Base-by-base conservation (phyloP, 352 stramenopile genomes). In the Thalassiosira livingstoniorum region DNA sequence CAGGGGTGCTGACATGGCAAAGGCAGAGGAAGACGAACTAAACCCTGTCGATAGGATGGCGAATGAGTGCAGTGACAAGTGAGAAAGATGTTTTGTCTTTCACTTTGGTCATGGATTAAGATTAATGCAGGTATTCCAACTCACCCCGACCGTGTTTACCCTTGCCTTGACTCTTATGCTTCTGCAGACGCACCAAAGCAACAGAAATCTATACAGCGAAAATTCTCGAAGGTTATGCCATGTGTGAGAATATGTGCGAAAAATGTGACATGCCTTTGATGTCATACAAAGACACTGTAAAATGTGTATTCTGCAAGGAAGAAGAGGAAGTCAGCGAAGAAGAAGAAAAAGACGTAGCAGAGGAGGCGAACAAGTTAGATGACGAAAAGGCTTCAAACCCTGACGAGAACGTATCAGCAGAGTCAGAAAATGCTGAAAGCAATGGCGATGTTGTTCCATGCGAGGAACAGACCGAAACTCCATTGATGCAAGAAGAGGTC, bases 181-280 rank as follows among this genome's bases (percentile, higher is more conserved):
- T n/a, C n/a, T n/a, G 51, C 42, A 71, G 67, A 37, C 67, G 67
- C 18, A n/a, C 31, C 32, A 29, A 57, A 27, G 45, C 51, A 1
- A 77, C 37, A n/a, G 34, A 42, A 43, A 25, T 43, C 45, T 77
- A 77, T 25, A 61, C 68, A 31, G 27, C 23, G 10, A 77, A 68
- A 34, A 45, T 77, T 21, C 4, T 66, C 21, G 53, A 58, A 1
- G 68, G 68, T 18, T 77, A 68, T n/a, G 21, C 34, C 1, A 77
- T 77, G 68, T 13, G 47, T 51, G 53, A 57, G 18, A 15, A 68
- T 35, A 11, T 68, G 21, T 77, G 68, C 31, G 35, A 27, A 66
- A 43, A 67, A 27, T 77, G 68, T 29, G 68, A 77, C 53, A 68
- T 77, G 68, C 68, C 68, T 15, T 68, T 77, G 68, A 77, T 77